phyloP scores from a whole-genome alignment of 352 stramenopile species.

The Pythium rishiriense region DNA sequence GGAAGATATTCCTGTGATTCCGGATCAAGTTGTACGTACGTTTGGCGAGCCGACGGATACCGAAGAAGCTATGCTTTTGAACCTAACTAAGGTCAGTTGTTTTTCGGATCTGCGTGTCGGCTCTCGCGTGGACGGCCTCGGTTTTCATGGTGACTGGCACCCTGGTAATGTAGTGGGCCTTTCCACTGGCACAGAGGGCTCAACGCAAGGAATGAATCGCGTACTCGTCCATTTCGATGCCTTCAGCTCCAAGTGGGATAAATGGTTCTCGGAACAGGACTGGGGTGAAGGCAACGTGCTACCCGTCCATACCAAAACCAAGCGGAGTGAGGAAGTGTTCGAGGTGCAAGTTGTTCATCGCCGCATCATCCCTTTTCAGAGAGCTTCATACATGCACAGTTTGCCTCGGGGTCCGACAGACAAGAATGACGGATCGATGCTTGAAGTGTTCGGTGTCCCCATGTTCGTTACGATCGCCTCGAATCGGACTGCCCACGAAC shows the following conservation, averaged over 20 bases:
- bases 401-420: background rate
- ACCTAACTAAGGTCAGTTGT: constrained; percentile 1
- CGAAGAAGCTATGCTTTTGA: background rate
- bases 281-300: constrained; percentile 57
- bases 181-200: constrained; percentile 30
- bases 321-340: constrained; percentile 53
- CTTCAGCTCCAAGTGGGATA: constrained; percentile 71
- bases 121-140: constrained; percentile 57
- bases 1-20: constrained; percentile 52
- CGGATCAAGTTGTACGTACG: constrained; percentile 3
- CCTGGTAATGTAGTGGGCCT: constrained; percentile 49
- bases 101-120: constrained; percentile 57
- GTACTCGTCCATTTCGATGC: constrained; percentile 69
- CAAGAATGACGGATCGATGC: constrained; percentile 1
- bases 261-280: constrained; percentile 61
- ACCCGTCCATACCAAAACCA: constrained; percentile 45
- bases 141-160: constrained; percentile 62
- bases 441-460: constrained; percentile 65
- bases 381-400: constrained; percentile 15
- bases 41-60: background rate
- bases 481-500: constrained; percentile 57
- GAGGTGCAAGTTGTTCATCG: constrained; percentile 80
- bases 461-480: constrained; percentile 79
- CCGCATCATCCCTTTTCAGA: constrained; percentile 28
- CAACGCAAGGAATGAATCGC: background rate